Conservation (phyloP, 331 rosid genomes). For the Malus hybrid region DNA sequence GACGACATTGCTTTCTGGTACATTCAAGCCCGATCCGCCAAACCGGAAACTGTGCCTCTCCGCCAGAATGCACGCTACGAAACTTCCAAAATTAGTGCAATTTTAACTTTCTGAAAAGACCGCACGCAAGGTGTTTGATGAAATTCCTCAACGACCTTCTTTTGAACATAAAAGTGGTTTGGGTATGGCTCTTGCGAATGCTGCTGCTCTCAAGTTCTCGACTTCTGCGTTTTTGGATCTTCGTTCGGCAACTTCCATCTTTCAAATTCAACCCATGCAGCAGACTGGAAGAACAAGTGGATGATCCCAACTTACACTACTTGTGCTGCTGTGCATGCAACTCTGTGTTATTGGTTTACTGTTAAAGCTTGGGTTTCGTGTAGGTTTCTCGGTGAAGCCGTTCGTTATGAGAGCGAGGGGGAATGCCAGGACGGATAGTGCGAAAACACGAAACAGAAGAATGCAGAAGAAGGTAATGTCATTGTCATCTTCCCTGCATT, state of each 20-base stretch:
- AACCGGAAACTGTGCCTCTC: background rate
- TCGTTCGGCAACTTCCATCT: conserved; percentile 24
- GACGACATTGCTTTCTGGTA: too few species aligned
- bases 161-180: too few species aligned
- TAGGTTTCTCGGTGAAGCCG: conserved; percentile 43
- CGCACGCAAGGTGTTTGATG: conserved; percentile 32
- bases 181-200: conserved; percentile 31
- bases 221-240: conserved; percentile 35
- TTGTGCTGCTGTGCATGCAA: background rate
- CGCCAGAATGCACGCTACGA: background rate
- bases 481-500: background rate
- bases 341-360: background rate
- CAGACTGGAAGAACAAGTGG: conserved; percentile 34
- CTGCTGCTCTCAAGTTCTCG: conserved; percentile 31
- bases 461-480: conserved; percentile 54
- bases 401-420: conserved; percentile 50
- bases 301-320: background rate
- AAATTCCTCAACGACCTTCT: conserved; percentile 21
- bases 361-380: conserved; percentile 7
- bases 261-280: conserved; percentile 30
- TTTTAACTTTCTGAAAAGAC: background rate
- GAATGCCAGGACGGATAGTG: conserved; percentile 51
- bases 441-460: conserved; percentile 61
- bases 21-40: background rate
- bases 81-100: background rate